Evolutionary conservation across 768 basidiomycete genomes (phyloP), one percentile per base, ranked within the genome.

Genomic region (Amylocystis lapponica): DNA sequence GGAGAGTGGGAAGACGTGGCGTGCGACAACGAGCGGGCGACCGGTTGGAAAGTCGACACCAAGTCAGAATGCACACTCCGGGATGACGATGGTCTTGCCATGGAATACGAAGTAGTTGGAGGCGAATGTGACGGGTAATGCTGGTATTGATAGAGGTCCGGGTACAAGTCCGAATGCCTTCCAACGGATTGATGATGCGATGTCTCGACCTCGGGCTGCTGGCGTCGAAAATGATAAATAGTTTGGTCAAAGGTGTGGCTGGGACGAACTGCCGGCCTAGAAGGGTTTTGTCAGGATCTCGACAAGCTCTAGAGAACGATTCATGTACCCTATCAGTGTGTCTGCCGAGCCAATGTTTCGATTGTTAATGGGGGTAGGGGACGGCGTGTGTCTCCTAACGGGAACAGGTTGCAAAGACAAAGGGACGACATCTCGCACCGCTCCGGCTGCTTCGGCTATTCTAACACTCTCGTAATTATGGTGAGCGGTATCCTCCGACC

Each of bases 321-420:
- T 43, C 27, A 39, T 27, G 30, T 38, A 33, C 10, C 45, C 47
- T 36, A 23, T 37, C 22, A 17, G 25, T 25, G 33, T 12, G 10
- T 33, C 19, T 25, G 16, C 7, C 41, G 13, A 9, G 16, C 21
- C 11, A 17, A 29, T 45, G 29, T 13, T 33, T 31, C 35, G 37
- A 30, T 11, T 35, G 25, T 4, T 29, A 26, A 14, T 45, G 11
- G 26, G 22, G 12, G 36, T 17, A 29, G 59, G 57, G 10, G 60
- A 57, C 4, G 60, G 55, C 1, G 59, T 57, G 27, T 51, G 50
- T 16, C 51, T 55, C 12, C 50, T 42, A 30, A 44, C 27, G 20
- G 45, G 36, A 12, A 41, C 37, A 22, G 50, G 40, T 36, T 57
- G 60, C 12, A 55, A 46, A 21, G 55, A 46, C 29, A 52, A 38